Base-by-base conservation (phyloP, 2,329 filamentous ascomycete species). In the Beauveria asiatica region DNA sequence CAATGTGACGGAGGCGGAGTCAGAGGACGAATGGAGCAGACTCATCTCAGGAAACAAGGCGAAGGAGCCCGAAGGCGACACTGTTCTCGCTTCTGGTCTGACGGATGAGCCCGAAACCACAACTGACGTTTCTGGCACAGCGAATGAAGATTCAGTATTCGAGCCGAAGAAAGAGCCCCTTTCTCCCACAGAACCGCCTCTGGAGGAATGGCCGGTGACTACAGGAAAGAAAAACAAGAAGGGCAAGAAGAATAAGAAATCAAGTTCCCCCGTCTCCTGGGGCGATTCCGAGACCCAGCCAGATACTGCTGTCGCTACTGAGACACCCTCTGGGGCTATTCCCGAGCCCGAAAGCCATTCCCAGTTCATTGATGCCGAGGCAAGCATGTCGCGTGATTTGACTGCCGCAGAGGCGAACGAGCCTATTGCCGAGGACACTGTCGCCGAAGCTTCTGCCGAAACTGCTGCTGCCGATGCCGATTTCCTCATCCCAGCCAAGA, bases 221-320 rank as follows among this genome's bases (percentile, higher is more conserved):
- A 45, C 61, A 44, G 37, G 51, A 53, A 66, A 68, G 59, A 63
- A 65, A 42, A 62, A 60, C 39, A 67, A 71, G 52, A 70, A 69
- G 62, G 69, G 68, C 54, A 72, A 73, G 63, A 70, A 72, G 65
- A 67, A 66, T 56, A 64, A 65, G 48, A 59, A 57, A 27, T 54
- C 60, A 46, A 46, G 37, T 21, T 49, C 56, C 17, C 44, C 42
- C 2, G 1, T 54, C 44, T 42, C 50, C 9, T 46, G 17, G 50
- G 49, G 37, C 30, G 33, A 39, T 16, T 21, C 30, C 37, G 56
- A 59, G 6, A 11, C 56, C 9, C 30, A 59, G 39, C 17, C 13
- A 37, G 57, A 54, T 3, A 27, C 55, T 8, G 10, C 19, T 30
- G 42, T 13, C 7, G 11, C 44, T 30, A 21, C 48, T 5, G 39